Evolutionary conservation across 345 rosid genomes (phyloP).

Genomic region (Sisymbrium irio): DNA sequence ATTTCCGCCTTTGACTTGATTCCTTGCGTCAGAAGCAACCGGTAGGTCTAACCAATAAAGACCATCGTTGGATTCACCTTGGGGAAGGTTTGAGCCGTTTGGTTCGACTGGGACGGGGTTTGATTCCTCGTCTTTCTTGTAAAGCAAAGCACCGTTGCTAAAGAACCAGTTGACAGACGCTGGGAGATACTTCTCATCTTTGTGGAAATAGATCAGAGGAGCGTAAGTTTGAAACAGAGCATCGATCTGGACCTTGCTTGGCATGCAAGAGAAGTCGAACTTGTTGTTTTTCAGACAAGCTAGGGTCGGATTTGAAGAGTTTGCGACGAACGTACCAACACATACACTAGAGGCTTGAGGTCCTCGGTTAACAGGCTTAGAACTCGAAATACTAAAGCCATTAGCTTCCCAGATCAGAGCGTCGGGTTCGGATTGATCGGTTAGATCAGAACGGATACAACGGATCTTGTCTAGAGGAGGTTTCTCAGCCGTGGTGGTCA

Average conservation of each 20-base stretch:
- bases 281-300: conserved; percentile 62
- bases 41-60: conserved; percentile 87
- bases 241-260: conserved; percentile 50
- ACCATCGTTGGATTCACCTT: conserved; percentile 70
- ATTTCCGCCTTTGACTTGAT: conserved; percentile 63
- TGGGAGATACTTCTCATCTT: conserved; percentile 64
- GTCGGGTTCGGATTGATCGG: conserved; percentile 50
- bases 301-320: conserved; percentile 21
- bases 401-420: conserved; percentile 58
- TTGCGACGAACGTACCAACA: conserved; percentile 60
- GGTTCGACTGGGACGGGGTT: conserved; percentile 48
- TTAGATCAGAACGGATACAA: conserved; percentile 64
- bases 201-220: conserved; percentile 66
- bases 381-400: conserved; percentile 44
- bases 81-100: conserved; percentile 75
- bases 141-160: conserved; percentile 59
- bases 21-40: conserved; percentile 36
- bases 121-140: conserved; percentile 62
- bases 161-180: conserved; percentile 75
- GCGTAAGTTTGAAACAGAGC: conserved; percentile 57
- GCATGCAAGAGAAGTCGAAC: conserved; percentile 51
- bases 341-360: conserved; percentile 45
- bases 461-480: conserved; percentile 61
- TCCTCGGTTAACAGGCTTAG: conserved; percentile 50
- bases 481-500: conserved; percentile 55